Percentiles rank a stretch among this genome's conserved stretches.
Evolutionary conservation across 805 yeast species (phyloP).

Genomic region (Ogataea degrootiae): DNA sequence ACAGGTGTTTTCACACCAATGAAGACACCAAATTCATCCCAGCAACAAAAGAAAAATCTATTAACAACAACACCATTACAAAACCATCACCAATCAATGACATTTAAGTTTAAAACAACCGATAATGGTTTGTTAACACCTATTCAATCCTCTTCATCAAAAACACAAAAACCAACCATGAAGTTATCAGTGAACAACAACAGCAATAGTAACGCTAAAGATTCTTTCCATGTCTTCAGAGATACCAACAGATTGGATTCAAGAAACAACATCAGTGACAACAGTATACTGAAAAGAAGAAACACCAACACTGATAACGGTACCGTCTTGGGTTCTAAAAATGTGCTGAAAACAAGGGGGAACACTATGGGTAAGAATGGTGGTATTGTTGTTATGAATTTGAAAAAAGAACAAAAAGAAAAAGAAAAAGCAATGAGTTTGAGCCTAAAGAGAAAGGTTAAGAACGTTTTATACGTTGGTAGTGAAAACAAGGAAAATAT

Average conservation of each 20-base stretch:
- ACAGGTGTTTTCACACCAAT: slow-evolving; percentile 23
- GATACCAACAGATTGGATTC: slow-evolving; percentile 13
- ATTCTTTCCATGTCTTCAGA: slow-evolving; percentile 16
- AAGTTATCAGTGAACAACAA: slow-evolving; percentile 12
- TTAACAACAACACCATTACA: slow-evolving; percentile 1
- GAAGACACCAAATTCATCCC: slow-evolving; percentile 11
- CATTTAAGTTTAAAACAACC: slow-evolving; percentile 34
- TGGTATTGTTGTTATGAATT: not conserved
- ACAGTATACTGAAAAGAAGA: slow-evolving; percentile 6
- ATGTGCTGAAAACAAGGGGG: not conserved
- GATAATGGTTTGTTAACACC: slow-evolving; percentile 29
- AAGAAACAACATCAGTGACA: not conserved
- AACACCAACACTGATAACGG: not conserved
- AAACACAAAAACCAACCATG: slow-evolving; percentile 30
- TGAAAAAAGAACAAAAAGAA: not conserved
- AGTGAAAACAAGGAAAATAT: slow-evolving; percentile 4
- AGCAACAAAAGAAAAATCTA: not conserved
- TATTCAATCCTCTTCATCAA: slow-evolving; percentile 15
- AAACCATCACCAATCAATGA: slow-evolving; percentile 15
- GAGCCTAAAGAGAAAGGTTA: not conserved
- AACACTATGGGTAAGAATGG: not conserved
- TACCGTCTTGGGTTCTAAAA: not conserved
- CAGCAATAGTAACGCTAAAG: slow-evolving; percentile 1
- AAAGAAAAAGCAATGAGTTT: not conserved
- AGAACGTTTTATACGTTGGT: not conserved